Percentiles rank a stretch among this genome's conserved stretches.
Conservation (phyloP, 306 rosid species). For the Acacia acuminata region DNA sequence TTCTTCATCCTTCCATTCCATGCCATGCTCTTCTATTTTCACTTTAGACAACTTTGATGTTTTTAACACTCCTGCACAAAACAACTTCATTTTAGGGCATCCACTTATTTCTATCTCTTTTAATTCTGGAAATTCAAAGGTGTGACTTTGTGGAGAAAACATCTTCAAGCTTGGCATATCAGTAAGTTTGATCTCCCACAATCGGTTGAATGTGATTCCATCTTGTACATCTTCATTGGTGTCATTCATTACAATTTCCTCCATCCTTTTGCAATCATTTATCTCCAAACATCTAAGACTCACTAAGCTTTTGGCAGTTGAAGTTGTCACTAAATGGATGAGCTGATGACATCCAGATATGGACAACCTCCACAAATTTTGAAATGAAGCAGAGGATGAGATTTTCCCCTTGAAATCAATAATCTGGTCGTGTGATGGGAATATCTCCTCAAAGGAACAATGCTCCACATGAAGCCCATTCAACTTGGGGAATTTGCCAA, state of each 20-base stretch:
- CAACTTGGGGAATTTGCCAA: not conserved
- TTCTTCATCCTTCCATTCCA: not conserved
- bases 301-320: not conserved
- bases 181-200: too few relatives aligned
- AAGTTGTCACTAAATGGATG: not conserved
- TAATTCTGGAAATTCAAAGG: not conserved
- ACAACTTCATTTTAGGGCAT: not conserved
- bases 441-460: not conserved
- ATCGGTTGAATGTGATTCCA: not conserved
- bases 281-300: not conserved
- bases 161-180: not conserved
- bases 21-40: not conserved
- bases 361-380: fast-evolving
- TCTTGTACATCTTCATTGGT: not conserved
- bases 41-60: not conserved
- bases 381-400: not conserved
- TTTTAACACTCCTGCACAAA: not conserved
- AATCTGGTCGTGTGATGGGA: not conserved
- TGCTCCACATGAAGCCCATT: not conserved
- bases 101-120: not conserved
- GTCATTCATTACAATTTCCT: not conserved
- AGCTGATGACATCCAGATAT: not conserved
- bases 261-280: not conserved
- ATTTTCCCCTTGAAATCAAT: too few relatives aligned
- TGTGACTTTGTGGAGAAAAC: not conserved